Percentiles rank a stretch among this genome's conserved stretches.
phyloP scores from a whole-genome alignment of 108 stramenopile genomes.

The Nannochloropsis gaditana region DNA sequence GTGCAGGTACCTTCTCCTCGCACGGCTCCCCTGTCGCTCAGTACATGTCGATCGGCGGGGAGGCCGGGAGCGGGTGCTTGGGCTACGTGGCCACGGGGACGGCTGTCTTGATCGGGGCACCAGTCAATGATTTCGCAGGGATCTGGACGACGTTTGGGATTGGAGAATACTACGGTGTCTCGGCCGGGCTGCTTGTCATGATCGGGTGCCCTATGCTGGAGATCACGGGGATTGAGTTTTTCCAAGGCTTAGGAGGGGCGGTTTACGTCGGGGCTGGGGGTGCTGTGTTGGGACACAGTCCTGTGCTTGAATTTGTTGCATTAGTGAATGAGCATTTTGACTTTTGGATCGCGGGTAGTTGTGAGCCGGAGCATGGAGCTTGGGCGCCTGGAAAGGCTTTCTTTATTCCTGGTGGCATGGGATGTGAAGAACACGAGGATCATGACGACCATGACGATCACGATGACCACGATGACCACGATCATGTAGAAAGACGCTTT shows the following conservation, averaged over 20 bases:
- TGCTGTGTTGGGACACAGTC: background rate
- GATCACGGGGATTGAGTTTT: background rate
- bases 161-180: background rate
- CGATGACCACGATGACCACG: background rate
- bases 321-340: background rate
- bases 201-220: conserved; percentile 4
- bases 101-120: background rate
- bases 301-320: background rate
- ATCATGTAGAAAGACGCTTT: background rate
- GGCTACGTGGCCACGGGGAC: conserved; percentile 3
- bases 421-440: background rate
- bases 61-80: background rate
- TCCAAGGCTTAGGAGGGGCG: background rate
- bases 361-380: background rate
- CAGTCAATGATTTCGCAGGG: background rate
- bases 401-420: background rate
- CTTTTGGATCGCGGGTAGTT: background rate
- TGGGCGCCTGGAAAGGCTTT: background rate
- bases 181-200: background rate
- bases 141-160: background rate
- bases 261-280: background rate
- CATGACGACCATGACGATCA: background rate
- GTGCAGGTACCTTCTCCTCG: background rate
- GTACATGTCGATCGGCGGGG: background rate
- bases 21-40: background rate